Evolutionary conservation across 1,284 basidiomycete genomes (phyloP).

Genomic region (Cryptococcus floricola): DNA sequence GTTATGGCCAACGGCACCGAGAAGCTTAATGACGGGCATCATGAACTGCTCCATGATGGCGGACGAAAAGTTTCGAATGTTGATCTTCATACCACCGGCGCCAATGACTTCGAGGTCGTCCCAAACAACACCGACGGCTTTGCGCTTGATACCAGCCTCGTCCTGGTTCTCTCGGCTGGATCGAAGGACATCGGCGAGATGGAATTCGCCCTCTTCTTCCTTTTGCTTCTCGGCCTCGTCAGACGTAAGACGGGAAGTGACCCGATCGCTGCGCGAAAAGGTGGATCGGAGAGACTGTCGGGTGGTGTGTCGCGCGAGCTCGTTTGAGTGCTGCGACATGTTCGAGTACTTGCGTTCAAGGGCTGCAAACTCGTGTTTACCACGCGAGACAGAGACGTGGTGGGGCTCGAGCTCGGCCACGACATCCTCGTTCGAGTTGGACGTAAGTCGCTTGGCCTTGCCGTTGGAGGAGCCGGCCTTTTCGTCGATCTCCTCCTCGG

Average conservation of each 20-base stretch:
- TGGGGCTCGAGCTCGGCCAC: slow-evolving; percentile 36
- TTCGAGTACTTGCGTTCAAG: slow-evolving; percentile 42
- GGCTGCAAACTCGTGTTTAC: slow-evolving; percentile 41
- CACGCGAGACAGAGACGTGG: slow-evolving; percentile 35
- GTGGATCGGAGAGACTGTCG: slow-evolving; percentile 23
- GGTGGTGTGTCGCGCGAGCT: slow-evolving; percentile 31
- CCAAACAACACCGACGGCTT: slow-evolving; percentile 65
- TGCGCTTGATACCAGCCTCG: slow-evolving; percentile 70
- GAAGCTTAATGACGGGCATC: slow-evolving; percentile 43
- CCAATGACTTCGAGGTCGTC: slow-evolving; percentile 61
- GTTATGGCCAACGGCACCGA: slow-evolving; percentile 38
- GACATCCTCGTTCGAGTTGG: slow-evolving; percentile 30
- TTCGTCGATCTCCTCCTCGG: slow-evolving; percentile 9
- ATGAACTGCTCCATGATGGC: slow-evolving; percentile 52
- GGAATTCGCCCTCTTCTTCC: slow-evolving; percentile 34
- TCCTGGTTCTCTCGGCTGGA: slow-evolving; percentile 65
- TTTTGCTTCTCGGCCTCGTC: slow-evolving; percentile 38
- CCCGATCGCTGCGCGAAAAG: slow-evolving; percentile 19
- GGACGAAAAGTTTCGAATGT: slow-evolving; percentile 55
- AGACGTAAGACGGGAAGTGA: slow-evolving; percentile 15
- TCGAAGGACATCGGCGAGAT: slow-evolving; percentile 67
- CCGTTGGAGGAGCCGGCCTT: slow-evolving; percentile 4
- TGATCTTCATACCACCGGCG: slow-evolving; percentile 63
- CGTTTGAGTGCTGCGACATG: slow-evolving; percentile 37
- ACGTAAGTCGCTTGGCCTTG: slow-evolving; percentile 16